Evolutionary conservation across 768 basidiomycete species (phyloP), one percentile per base, ranked within the genome.

Genomic region (Gyrodon lividus): DNA sequence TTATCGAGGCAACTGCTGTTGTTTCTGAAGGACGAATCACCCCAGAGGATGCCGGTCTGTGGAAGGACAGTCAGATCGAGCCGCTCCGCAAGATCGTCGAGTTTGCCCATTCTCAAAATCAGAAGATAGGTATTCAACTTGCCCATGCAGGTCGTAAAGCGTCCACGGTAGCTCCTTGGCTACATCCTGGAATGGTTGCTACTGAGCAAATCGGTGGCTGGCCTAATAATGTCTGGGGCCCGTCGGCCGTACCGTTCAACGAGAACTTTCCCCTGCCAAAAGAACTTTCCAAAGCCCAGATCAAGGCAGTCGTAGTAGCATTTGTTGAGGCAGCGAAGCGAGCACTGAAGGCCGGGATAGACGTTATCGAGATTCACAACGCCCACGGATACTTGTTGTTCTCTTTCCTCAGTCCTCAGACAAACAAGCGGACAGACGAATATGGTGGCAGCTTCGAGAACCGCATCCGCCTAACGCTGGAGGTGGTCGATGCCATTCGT

Each of bases 101-200:
- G 51, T 87, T 88, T 48, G 84, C 84, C n/a, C 84, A 87, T 61
- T 79, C 82, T 1, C 84, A 86, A 57, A 78, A 75, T 42, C 81
- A 86, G 61, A 82, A 83, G 43, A 78, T 90, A 19, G 89, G 74
- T 8, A 83, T 90, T 48, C 90, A 92, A 64, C 77, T 91, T 16
- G 83, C 78, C 0, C 89, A 92, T 55, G 85, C 87, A 0, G 89
- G 89, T 0, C 74, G 88, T n/a, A 91, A 90, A 64, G 86, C 80
- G 0, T 83, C 81, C 8, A 82, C 76, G 0, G 65, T 79, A 16
- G 77, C 82, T 1, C 84, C 86, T 0, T 90, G 86, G 84, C 61
- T 86, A 28, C 48, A 68, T 26, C 54, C 60, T n/a, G 67, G 67
- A 26, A 34, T 65, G 10, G 46, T 59, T 12, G 78, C 78, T 5